Base-by-base conservation (phyloP, 1,139 yeast genomes). In the Diutina ranongensis region DNA sequence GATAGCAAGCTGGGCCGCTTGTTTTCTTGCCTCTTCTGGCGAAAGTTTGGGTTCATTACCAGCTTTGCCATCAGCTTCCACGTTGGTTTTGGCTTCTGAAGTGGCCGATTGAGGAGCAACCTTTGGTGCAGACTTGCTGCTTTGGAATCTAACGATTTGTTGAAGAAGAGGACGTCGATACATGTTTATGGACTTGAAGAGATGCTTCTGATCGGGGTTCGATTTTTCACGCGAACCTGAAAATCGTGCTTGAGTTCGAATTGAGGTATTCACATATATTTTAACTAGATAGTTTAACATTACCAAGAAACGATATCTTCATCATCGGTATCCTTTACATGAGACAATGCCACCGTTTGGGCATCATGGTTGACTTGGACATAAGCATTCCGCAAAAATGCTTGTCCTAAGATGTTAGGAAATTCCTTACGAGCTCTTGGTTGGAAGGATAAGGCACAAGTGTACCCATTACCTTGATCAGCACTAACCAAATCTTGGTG, bases 1-100 rank as follows among this genome's bases (percentile, higher is more conserved):
- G 52, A 66, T 52, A 3, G 74, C 74, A 20, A 70, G 55, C 48
- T 66, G 60, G 1, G 73, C 71, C 0, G 74, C 74, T 50, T 63
- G 67, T 12, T 47, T 45, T 36, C 44, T 48, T 35, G 54, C 52
- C 38, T 49, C 51, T 27, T 52, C 50, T 1, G 53, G 52, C 19
- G 49, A 34, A 25, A 51, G 49, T 44, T 51, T 47, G 16, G 34
- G 34, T 31, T 31, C 13, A 31, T 31, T 31, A 4, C 15, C 4
- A 15, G 38, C 12, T 28, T 28, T 10, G 33, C 33, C n/a, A n/a
- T n/a, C n/a, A n/a, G n/a, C n/a, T n/a, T n/a, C n/a, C n/a, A n/a
- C n/a, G n/a, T n/a, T n/a, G n/a, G n/a, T n/a, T n/a, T n/a, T n/a
- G n/a, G n/a, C n/a, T n/a, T n/a, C n/a, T n/a, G 34, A n/a, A 31